phyloP scores from a whole-genome alignment of 768 basidiomycete species.

The Tulasnella sp. region DNA sequence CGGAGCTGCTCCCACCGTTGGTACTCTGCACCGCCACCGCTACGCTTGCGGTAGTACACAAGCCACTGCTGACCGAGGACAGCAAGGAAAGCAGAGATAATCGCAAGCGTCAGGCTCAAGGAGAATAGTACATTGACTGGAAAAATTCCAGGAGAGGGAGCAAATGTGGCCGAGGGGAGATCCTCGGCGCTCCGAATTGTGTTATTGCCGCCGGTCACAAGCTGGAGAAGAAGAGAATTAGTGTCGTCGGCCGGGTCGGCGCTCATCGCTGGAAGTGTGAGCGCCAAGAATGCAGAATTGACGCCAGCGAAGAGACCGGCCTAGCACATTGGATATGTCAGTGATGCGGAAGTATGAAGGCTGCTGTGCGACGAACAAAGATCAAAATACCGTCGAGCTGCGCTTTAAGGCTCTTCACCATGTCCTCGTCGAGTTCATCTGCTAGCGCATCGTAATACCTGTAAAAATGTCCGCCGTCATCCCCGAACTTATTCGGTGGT shows the following conservation, averaged over 20 bases:
- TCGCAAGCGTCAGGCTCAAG: background rate
- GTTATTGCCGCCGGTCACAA: background rate
- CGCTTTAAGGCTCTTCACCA: background rate
- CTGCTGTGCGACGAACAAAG: background rate
- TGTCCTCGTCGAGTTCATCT: background rate
- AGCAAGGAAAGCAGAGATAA: background rate
- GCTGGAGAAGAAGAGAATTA: background rate
- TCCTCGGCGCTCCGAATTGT: background rate
- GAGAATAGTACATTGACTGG: background rate
- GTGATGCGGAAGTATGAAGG: background rate
- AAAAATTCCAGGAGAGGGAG: background rate
- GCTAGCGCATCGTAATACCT: background rate
- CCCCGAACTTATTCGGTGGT: no score
- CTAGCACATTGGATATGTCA: background rate
- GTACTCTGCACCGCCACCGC: background rate
- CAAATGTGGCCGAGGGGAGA: background rate
- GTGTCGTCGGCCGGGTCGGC: background rate
- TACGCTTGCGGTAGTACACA: background rate
- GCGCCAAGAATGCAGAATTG: background rate
- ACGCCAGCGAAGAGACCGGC: background rate
- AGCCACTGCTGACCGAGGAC: background rate
- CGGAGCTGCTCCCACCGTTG: background rate
- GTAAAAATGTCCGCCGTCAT: background rate
- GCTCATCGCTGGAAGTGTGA: background rate
- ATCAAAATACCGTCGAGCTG: background rate